These are phyloP conservation scores for Jacaranda mimosifolia DNA, from an alignment of 257 asterid genomes.

Conservation along the genomic window DNA sequence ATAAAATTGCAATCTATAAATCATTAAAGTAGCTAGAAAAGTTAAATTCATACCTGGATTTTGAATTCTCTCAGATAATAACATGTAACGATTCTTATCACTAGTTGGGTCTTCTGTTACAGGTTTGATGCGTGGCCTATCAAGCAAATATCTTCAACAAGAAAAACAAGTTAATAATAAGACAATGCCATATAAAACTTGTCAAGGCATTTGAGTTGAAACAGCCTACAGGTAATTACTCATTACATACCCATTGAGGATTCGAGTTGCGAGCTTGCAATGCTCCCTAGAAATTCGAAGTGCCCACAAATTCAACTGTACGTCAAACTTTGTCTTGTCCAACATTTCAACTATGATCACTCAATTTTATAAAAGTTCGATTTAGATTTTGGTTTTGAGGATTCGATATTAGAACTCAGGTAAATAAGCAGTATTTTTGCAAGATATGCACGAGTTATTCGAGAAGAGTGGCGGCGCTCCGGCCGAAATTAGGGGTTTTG, in stretches of 20 bases:
- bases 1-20: constrained; percentile 6
- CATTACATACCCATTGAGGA: constrained; percentile 73
- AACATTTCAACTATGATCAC: constrained; percentile 41
- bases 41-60: constrained; percentile 52
- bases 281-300: constrained; percentile 81
- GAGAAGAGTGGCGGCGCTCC: not conserved
- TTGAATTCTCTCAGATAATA: constrained; percentile 76
- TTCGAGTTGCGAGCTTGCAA: constrained; percentile 78
- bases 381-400: not conserved
- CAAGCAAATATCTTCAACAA: constrained; percentile 72
- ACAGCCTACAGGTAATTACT: not conserved
- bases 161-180: constrained; percentile 14
- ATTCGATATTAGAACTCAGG: not conserved
- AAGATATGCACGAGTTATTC: not conserved
- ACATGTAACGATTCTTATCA: constrained; percentile 68
- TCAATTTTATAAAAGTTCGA: not conserved
- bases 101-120: constrained; percentile 79
- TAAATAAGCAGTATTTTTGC: not conserved
- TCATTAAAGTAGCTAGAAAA: not conserved
- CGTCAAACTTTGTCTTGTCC: constrained; percentile 71
- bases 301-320: constrained; percentile 71
- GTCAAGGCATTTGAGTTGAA: not conserved
- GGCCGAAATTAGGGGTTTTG: constrained; percentile 23
- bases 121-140: constrained; percentile 87
- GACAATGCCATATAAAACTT: constrained; percentile 1